Conservation (phyloP, 495 filamentous ascomycete genomes). For the Penicillium chermesinum region DNA sequence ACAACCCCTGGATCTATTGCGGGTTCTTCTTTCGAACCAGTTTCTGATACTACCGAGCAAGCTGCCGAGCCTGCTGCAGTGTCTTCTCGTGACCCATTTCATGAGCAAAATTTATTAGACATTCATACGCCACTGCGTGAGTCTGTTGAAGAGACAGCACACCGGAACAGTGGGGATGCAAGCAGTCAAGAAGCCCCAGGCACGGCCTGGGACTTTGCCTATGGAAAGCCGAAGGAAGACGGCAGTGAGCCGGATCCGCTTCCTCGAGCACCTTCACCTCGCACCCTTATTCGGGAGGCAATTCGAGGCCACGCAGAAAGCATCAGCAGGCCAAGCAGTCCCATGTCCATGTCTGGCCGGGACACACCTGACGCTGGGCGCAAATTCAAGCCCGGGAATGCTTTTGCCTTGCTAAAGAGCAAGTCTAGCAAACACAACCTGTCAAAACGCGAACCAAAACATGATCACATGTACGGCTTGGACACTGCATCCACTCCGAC, state of each 20-base stretch:
- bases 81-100: neutral
- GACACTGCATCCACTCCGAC: slow-evolving; percentile 52
- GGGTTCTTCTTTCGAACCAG: neutral
- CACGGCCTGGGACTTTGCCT: slow-evolving; percentile 18
- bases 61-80: neutral
- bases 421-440: slow-evolving; percentile 62
- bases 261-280: neutral
- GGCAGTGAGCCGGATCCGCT: neutral
- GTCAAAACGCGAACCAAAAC: slow-evolving; percentile 53
- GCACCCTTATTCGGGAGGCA: slow-evolving; percentile 62
- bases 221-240: neutral
- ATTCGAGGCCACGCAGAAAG: slow-evolving; percentile 66
- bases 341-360: slow-evolving; percentile 34
- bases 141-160: slow-evolving; percentile 6
- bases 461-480: slow-evolving; percentile 68
- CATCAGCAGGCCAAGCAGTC: slow-evolving; percentile 54
- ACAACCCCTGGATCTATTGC: too few species aligned
- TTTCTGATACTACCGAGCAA: neutral
- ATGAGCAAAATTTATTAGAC: slow-evolving; percentile 6
- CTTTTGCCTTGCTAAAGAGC: slow-evolving; percentile 62
- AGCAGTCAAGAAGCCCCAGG: slow-evolving; percentile 19
- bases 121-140: slow-evolving; percentile 10
- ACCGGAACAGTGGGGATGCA: slow-evolving; percentile 18
- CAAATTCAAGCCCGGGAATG: slow-evolving; percentile 44
- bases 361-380: slow-evolving; percentile 40